These are phyloP conservation scores for Daedaleopsis nitida DNA, from an alignment of 768 basidiomycete species.

Conservation along the genomic window DNA sequence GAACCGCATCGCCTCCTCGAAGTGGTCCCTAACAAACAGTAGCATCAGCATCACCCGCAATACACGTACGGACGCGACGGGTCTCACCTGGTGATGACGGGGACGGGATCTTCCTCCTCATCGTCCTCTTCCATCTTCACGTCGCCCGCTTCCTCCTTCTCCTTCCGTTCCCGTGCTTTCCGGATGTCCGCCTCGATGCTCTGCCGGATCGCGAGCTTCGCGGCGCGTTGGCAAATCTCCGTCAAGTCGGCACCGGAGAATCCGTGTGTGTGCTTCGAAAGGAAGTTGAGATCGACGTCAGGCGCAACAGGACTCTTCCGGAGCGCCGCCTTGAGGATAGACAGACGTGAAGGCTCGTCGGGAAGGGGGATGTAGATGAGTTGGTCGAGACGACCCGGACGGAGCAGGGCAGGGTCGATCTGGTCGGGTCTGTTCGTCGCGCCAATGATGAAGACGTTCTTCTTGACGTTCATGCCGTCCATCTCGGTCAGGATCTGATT, in stretches of 20 bases:
- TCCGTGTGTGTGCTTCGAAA: conserved; percentile 92
- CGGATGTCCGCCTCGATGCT: conserved; percentile 93
- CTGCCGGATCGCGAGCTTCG: conserved; percentile 95
- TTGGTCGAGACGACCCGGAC: conserved; percentile 98
- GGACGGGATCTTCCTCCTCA: conserved; percentile 83
- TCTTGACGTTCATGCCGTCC: conserved; percentile 99
- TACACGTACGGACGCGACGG: neutral
- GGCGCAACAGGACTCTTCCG: conserved; percentile 88
- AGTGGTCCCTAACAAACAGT: conserved; percentile 68
- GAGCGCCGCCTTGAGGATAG: conserved; percentile 88
- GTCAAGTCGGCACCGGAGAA: conserved; percentile 99
- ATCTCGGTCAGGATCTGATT: conserved; percentile 98
- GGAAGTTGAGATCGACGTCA: conserved; percentile 82
- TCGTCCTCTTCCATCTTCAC: conserved; percentile 74
- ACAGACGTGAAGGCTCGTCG: conserved; percentile 87
- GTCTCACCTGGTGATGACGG: conserved; percentile 75
- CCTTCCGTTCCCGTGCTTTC: conserved; percentile 74
- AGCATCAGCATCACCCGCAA: conserved; percentile 12
- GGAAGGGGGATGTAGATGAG: conserved; percentile 99
- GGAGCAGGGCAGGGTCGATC: conserved; percentile 89
- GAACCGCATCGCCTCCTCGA: conserved; percentile 98
- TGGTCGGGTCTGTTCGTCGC: conserved; percentile 97
- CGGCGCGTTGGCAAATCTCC: conserved; percentile 98
- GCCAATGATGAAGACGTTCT: conserved; percentile 98
- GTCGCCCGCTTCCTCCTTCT: conserved; percentile 75